phyloP scores from a whole-genome alignment of 331 rosid genomes.

The Quercus tomentella region DNA sequence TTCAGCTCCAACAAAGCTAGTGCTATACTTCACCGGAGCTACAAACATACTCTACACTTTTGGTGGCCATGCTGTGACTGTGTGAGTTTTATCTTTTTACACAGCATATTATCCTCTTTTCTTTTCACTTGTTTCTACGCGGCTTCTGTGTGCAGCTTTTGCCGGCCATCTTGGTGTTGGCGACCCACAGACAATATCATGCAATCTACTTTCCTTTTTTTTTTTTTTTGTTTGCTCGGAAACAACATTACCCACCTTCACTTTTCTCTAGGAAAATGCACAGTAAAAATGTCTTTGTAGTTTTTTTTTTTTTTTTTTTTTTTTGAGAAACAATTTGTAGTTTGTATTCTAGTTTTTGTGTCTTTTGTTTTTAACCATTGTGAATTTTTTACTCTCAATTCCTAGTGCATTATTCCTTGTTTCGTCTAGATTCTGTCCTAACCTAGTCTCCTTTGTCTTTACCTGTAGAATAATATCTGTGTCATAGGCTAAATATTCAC shows the following conservation, averaged over 20 bases:
- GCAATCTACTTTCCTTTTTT: constrained; percentile 13
- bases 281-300: constrained; percentile 3
- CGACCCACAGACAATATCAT: constrained; percentile 37
- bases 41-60: constrained; percentile 96
- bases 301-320: no score
- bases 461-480: background rate
- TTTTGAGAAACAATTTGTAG: no score
- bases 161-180: constrained; percentile 36
- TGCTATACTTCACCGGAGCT: constrained; percentile 96
- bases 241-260: constrained; percentile 12
- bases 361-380: background rate
- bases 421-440: background rate
- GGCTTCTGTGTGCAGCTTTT: constrained; percentile 57
- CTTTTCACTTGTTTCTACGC: constrained; percentile 17
- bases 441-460: background rate
- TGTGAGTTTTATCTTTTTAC: constrained; percentile 45
- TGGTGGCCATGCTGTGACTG: constrained; percentile 99
- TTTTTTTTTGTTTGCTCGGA: constrained; percentile 20
- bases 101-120: background rate
- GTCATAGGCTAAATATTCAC: background rate
- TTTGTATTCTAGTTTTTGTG: no score
- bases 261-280: constrained; percentile 1
- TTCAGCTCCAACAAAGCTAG: constrained; percentile 68
- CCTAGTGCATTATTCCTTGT: background rate
- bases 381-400: background rate